These are phyloP conservation scores for Schizosaccharomyces cryophilus DNA, from an alignment of 805 yeast species.

Conservation along the genomic window DNA sequence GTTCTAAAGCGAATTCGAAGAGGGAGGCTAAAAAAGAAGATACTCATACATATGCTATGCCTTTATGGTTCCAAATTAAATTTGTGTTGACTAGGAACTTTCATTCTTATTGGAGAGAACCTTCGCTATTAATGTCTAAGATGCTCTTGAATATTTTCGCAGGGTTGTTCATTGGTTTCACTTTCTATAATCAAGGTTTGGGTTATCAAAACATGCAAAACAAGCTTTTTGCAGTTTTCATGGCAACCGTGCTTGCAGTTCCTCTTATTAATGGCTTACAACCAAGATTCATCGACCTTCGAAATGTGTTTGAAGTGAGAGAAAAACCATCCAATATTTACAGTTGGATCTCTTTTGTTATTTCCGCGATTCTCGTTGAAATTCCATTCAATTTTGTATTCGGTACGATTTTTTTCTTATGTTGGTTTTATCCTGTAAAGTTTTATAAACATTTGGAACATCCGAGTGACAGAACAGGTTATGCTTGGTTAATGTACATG, in stretches of 20 bases:
- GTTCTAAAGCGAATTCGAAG: background rate
- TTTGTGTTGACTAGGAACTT: slow-evolving; percentile 21
- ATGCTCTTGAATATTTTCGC: slow-evolving; percentile 23
- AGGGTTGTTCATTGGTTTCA: slow-evolving; percentile 47
- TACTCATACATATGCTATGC: slow-evolving; percentile 19
- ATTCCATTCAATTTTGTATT: slow-evolving; percentile 31
- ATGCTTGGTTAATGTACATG: slow-evolving; percentile 25
- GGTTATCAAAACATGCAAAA: slow-evolving; percentile 32
- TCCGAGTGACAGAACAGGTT: slow-evolving; percentile 20
- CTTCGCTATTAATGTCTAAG: slow-evolving; percentile 38
- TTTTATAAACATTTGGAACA: slow-evolving; percentile 21
- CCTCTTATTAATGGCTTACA: slow-evolving; percentile 40
- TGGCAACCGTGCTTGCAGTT: slow-evolving; percentile 32
- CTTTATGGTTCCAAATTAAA: slow-evolving; percentile 23
- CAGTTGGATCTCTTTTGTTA: slow-evolving; percentile 38
- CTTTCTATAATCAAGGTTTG: slow-evolving; percentile 34
- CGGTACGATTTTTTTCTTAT: slow-evolving; percentile 28
- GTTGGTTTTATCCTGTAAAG: slow-evolving; percentile 27
- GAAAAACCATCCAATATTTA: slow-evolving; percentile 49
- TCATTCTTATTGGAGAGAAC: slow-evolving; percentile 32
- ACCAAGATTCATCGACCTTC: slow-evolving; percentile 28
- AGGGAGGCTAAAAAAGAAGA: background rate
- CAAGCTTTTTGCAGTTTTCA: slow-evolving; percentile 33
- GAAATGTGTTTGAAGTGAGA: slow-evolving; percentile 45
- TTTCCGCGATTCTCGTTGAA: slow-evolving; percentile 32